Base-by-base conservation (phyloP, 139 green algal species). In the Tetradesmus obliquus region DNA sequence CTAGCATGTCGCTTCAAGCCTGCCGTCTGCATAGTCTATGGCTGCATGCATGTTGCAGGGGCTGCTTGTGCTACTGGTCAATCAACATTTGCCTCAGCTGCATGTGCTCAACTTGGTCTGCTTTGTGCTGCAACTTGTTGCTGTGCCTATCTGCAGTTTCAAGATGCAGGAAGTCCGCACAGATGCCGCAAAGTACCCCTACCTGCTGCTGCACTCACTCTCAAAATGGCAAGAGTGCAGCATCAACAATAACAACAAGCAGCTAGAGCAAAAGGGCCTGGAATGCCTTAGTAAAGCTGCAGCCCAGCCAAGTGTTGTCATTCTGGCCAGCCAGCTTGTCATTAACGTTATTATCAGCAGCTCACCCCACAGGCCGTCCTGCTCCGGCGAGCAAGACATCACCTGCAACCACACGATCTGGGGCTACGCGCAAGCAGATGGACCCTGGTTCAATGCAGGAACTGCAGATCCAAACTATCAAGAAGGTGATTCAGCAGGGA, bases 311-410 rank as follows among this genome's bases (percentile, higher is more conserved):
- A 76, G 66, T 76, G 17, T 76, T 76, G 66, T 76, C 5, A 76
- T 19, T 20, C n/a, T 76, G 66, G 66, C 66, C 5, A 76, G 66
- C 66, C 15, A 76, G 17, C 66, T 76, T 24, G 66, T 76, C 66
- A 76, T 76, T 76, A 76, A 76, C 66, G 66, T 76, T 24, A 76
- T 76, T 76, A 19, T 76, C 66, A 76, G 66, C 66, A 76, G 66
- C 66, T 76, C 66, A n/a, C 66, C 66, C 17, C 2, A 24, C 66
- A 76, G n/a, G 66, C 66, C 66, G 5, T 24, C n/a, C 66, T 76
- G 66, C 17, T n/a, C 1, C 5, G 66, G 66, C 17, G 15, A 76
- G 66, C 66, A 76, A 76, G 66, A 76, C 17, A 5, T 24, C 3
- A 76, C 66, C 1, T 76, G 66, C 66, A 76, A 76, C 17, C 66